Evolutionary conservation across 257 asterid species (phyloP).

Genomic region (Cinchona pubescens): DNA sequence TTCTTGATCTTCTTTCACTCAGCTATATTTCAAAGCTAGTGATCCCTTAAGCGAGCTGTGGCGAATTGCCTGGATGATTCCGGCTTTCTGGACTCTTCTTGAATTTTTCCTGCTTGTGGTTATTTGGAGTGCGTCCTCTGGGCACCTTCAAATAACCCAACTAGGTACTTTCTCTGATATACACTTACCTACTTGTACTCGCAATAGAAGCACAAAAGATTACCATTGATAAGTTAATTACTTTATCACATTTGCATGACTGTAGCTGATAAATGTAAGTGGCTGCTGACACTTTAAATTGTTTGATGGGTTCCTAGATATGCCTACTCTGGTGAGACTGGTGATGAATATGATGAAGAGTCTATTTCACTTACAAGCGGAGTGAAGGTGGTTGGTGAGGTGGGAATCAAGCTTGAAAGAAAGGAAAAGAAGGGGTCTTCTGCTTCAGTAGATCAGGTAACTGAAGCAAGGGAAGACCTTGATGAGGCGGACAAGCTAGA

Average conservation of each 20-base stretch:
- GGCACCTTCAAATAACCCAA: slow-evolving; percentile 41
- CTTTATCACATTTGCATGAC: background rate
- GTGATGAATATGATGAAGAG: slow-evolving; percentile 39
- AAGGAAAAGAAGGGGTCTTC: slow-evolving; percentile 30
- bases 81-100: slow-evolving; percentile 45
- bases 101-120: slow-evolving; percentile 32
- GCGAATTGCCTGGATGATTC: slow-evolving; percentile 46
- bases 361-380: slow-evolving; percentile 38
- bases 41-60: slow-evolving; percentile 48
- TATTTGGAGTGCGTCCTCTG: slow-evolving; percentile 38
- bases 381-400: slow-evolving; percentile 25
- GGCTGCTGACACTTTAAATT: background rate
- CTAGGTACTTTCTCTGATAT: slow-evolving; percentile 22
- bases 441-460: slow-evolving; percentile 17
- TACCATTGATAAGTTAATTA: background rate
- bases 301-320: slow-evolving; percentile 18
- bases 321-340: slow-evolving; percentile 31
- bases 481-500: slow-evolving; percentile 39
- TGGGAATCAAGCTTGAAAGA: slow-evolving; percentile 33
- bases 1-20: slow-evolving; percentile 11
- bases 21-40: slow-evolving; percentile 52
- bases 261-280: background rate
- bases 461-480: slow-evolving; percentile 23
- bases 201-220: background rate
- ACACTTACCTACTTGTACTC: background rate